Evolutionary conservation across 2,329 filamentous ascomycete genomes (phyloP), one percentile per base, ranked within the genome.

Genomic region (Chaetomiaceae sp.): DNA sequence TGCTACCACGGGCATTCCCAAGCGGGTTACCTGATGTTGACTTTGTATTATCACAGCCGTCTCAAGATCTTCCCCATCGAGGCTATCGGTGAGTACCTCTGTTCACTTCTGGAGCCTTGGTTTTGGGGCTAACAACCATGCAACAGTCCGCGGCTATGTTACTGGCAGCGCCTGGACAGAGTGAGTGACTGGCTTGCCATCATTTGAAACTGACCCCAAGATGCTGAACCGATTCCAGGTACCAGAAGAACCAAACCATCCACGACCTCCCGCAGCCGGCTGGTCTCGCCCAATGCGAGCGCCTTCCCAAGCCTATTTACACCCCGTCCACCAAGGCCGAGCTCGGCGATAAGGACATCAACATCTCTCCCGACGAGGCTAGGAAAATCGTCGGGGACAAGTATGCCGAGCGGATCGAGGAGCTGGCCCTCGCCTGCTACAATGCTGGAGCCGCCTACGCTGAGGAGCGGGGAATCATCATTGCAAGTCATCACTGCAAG

Each of bases 261-360:
- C 88, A 95, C 69, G 88, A 89, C 19, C 84, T 91, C 58, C 64
- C 76, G 14, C 75, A 89, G 58, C 79, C 85, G 1, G 68, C 74
- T 3, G 89, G 87, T 1, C 71, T 96, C 56, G 69, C 76, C 63
- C 85, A 87, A 67, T 89, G 83, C 61, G 75, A 86, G 66, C 79
- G 79, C 54, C 79, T 95, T 57, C 81, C 82, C 39, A 72, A 74
- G 10, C 81, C 89, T 17, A 78, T 95, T 56, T 78, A 75, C 64
- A 91, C 88, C 21, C 90, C 90, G 0, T 87, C 81, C 60, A 95
- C 90, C 12, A 96, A 96, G 74, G 90, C 90, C 1, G 84, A 87
- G 62, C 72, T 79, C 27, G 90, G 90, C 21, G 73, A 82, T 58
- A 85, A 93, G 65, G 79, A 96, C 66, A 86, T 92, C 70, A 96